These are phyloP conservation scores for Didymella segeticola DNA, from an alignment of 2,329 filamentous ascomycete genomes.

Conservation along the genomic window DNA sequence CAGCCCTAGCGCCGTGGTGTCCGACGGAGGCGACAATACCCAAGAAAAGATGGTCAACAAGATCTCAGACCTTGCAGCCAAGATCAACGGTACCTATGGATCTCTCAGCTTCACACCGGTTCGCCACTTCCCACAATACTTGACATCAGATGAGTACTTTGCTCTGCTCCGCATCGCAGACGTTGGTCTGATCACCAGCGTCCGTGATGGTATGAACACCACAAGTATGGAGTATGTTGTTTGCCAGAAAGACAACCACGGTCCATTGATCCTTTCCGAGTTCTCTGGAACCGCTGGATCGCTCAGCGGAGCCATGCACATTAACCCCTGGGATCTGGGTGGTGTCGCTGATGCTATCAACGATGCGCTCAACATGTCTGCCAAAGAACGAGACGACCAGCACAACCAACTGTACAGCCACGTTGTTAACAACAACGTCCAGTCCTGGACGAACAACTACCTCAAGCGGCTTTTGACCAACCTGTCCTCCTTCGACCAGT, in stretches of 20 bases:
- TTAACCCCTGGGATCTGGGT: conserved; percentile 92
- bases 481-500: conserved; percentile 76
- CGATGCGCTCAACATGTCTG: conserved; percentile 77
- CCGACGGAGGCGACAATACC: conserved; percentile 71
- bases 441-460: conserved; percentile 83
- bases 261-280: conserved; percentile 91
- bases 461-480: conserved; percentile 81
- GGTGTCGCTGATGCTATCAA: conserved; percentile 86
- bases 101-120: conserved; percentile 89
- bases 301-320: conserved; percentile 85
- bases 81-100: conserved; percentile 90
- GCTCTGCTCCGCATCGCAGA: conserved; percentile 89
- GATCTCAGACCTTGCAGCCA: conserved; percentile 87
- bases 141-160: conserved; percentile 90
- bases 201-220: conserved; percentile 97
- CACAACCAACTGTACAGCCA: conserved; percentile 80
- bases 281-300: conserved; percentile 94
- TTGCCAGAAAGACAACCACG: conserved; percentile 85
- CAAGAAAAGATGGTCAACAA: conserved; percentile 85
- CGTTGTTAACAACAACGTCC: conserved; percentile 84
- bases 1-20: conserved; percentile 81
- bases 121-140: conserved; percentile 92
- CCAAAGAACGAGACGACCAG: conserved; percentile 69
- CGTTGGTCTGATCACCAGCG: conserved; percentile 92
- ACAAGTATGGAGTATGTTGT: conserved; percentile 94